Conservation (phyloP, 208 protist species). For the Acanthamoeba sp. region DNA sequence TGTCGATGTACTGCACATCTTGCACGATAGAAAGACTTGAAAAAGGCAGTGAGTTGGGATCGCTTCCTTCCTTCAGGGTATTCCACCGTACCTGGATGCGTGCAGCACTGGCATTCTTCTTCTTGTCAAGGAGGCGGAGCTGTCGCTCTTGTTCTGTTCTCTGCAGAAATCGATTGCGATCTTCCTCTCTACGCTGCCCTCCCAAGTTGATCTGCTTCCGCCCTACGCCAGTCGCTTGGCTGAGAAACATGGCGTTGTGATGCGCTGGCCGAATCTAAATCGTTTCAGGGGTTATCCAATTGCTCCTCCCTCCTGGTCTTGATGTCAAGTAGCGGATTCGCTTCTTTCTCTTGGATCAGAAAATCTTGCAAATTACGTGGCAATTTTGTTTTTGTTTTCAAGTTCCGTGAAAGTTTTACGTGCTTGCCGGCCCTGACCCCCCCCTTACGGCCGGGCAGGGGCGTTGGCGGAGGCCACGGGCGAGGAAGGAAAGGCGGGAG, state of each 20-base stretch:
- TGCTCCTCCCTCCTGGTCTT: too few species aligned
- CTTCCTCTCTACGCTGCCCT: constrained; percentile 5
- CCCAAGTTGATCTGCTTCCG: constrained; percentile 65
- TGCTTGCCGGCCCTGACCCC: too few species aligned
- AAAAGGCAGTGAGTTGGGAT: not conserved
- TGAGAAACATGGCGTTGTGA: constrained; percentile 11
- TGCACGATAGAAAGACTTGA: constrained; percentile 24
- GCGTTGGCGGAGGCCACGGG: not conserved
- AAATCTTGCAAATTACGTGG: not conserved
- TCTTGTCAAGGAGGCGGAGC: constrained; percentile 53
- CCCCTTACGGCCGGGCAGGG: too few species aligned
- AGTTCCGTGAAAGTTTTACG: too few species aligned
- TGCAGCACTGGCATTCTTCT: not conserved
- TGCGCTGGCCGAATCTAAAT: not conserved
- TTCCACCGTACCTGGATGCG: constrained; percentile 1
- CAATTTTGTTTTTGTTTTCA: not conserved
- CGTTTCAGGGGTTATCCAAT: not conserved
- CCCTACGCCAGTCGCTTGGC: not conserved
- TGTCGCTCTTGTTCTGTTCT: constrained; percentile 34
- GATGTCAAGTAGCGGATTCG: not conserved
- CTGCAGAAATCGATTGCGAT: constrained; percentile 40
- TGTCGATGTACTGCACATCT: not conserved
- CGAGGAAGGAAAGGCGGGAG: constrained; percentile 14
- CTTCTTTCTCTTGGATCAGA: not conserved
- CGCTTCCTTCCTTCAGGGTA: not conserved